These are phyloP conservation scores for Salvia splendens DNA, from an alignment of 257 asterid species.

Conservation along the genomic window DNA sequence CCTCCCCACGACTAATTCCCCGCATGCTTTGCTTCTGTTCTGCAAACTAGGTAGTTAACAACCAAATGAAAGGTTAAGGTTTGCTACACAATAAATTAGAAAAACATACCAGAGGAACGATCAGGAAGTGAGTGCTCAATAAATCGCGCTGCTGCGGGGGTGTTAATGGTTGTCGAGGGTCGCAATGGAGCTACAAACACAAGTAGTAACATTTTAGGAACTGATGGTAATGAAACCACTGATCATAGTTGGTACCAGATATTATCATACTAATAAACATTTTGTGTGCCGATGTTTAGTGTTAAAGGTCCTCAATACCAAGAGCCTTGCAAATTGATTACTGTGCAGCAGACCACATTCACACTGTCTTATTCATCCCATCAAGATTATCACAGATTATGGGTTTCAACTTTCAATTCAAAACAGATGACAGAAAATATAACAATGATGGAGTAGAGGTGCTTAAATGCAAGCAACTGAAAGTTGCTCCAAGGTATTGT, in stretches of 20 bases:
- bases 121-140: slow-evolving; percentile 93
- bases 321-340: not conserved
- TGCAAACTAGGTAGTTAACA: slow-evolving; percentile 50
- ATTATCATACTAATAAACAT: slow-evolving; percentile 9
- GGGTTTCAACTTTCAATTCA: slow-evolving; percentile 6
- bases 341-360: not conserved
- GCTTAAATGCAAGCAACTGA: not conserved
- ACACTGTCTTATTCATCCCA: slow-evolving; percentile 15
- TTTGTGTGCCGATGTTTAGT: not conserved
- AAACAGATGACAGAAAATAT: slow-evolving; percentile 8
- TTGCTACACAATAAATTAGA: not conserved
- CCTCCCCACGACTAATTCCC: slow-evolving; percentile 69
- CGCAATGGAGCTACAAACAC: slow-evolving; percentile 73
- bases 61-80: slow-evolving; percentile 21
- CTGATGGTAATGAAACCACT: slow-evolving; percentile 15
- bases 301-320: slow-evolving; percentile 19
- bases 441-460: slow-evolving; percentile 2
- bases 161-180: slow-evolving; percentile 75
- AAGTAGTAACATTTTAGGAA: slow-evolving; percentile 21
- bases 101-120: slow-evolving; percentile 67
- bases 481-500: not conserved
- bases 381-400: not conserved
- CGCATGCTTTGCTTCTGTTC: slow-evolving; percentile 88
- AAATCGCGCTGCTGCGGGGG: slow-evolving; percentile 84
- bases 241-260: not conserved